A percentile compares a stretch with the other conserved stretches of the same genome.
phyloP scores from a whole-genome alignment of 2,329 filamentous ascomycete species.

The Paracamarosporium sp. region DNA sequence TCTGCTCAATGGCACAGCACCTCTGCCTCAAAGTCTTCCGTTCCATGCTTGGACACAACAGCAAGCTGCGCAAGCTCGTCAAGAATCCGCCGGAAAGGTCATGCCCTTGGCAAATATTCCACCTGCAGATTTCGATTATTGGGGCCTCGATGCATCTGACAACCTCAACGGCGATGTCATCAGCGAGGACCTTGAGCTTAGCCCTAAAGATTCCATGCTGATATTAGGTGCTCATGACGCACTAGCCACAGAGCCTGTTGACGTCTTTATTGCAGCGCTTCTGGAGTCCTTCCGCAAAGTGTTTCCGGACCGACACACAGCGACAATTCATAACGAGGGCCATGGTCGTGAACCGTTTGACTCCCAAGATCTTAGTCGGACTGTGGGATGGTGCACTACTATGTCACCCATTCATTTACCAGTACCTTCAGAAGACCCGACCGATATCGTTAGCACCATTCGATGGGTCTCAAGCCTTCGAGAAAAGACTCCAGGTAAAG shows the following conservation, averaged over 20 bases:
- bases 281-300: slow-evolving; percentile 52
- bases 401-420: slow-evolving; percentile 36
- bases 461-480: slow-evolving; percentile 42
- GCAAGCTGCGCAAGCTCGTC: slow-evolving; percentile 36
- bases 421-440: slow-evolving; percentile 27
- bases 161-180: slow-evolving; percentile 45
- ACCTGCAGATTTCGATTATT: slow-evolving; percentile 41
- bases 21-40: slow-evolving; percentile 38
- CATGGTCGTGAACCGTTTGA: slow-evolving; percentile 58
- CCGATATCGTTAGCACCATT: slow-evolving; percentile 39
- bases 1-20: slow-evolving; percentile 31
- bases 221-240: slow-evolving; percentile 41
- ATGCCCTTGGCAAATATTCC: slow-evolving; percentile 36
- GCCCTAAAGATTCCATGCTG: slow-evolving; percentile 40
- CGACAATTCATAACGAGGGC: slow-evolving; percentile 57
- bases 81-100: slow-evolving; percentile 29
- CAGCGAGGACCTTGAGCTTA: slow-evolving; percentile 36
- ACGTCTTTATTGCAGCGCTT: slow-evolving; percentile 44
- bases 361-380: slow-evolving; percentile 55
- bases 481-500: slow-evolving; percentile 38
- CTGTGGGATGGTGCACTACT: slow-evolving; percentile 60
- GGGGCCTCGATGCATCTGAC: slow-evolving; percentile 42
- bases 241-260: slow-evolving; percentile 43
- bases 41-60: slow-evolving; percentile 47
- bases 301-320: slow-evolving; percentile 49